Conservation (phyloP, 2,329 filamentous ascomycete genomes). For the Tolypocladium sp. region DNA sequence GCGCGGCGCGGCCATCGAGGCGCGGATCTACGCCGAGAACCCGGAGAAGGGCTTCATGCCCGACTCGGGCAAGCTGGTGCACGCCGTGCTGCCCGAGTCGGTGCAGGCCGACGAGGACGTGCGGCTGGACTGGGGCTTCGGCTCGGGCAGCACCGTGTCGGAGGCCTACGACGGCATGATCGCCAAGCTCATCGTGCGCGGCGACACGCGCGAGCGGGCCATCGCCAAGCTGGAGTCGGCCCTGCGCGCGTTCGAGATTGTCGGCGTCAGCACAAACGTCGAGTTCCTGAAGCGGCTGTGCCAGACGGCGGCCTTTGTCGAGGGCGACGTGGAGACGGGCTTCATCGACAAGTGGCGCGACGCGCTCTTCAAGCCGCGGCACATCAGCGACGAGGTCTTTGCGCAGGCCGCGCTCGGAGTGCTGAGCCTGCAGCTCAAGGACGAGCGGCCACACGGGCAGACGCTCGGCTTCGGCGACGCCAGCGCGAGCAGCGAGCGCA, state of each 20-base stretch:
- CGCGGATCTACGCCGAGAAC: conserved; percentile 92
- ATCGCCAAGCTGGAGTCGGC: conserved; percentile 75
- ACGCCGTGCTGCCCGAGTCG: conserved; percentile 64
- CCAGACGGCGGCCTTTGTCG: conserved; percentile 70
- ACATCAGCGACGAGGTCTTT: conserved; percentile 62
- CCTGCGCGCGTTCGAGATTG: conserved; percentile 82
- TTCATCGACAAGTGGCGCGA: conserved; percentile 86
- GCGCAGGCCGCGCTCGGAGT: conserved; percentile 80
- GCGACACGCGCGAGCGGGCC: conserved; percentile 66
- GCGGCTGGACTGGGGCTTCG: conserved; percentile 87
- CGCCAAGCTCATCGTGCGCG: conserved; percentile 89
- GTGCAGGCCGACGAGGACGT: conserved; percentile 58
- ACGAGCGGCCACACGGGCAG: conserved; percentile 33
- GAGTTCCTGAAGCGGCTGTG: conserved; percentile 91
- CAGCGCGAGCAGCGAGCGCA: conserved; percentile 31
- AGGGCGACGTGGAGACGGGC: conserved; percentile 86
- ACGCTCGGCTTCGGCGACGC: conserved; percentile 45
- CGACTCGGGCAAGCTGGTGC: conserved; percentile 79
- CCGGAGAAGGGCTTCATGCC: conserved; percentile 88
- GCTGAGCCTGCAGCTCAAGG: conserved; percentile 39
- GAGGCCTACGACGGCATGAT: conserved; percentile 99
- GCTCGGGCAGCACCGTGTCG: conserved; percentile 83
- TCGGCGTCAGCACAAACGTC: conserved; percentile 88
- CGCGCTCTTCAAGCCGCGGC: conserved; percentile 62
- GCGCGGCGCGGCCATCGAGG: conserved; percentile 85